Percentiles rank a stretch among this genome's conserved stretches.
Evolutionary conservation across 2,329 filamentous ascomycete genomes (phyloP).

Genomic region (Arthrobotrys conoides): DNA sequence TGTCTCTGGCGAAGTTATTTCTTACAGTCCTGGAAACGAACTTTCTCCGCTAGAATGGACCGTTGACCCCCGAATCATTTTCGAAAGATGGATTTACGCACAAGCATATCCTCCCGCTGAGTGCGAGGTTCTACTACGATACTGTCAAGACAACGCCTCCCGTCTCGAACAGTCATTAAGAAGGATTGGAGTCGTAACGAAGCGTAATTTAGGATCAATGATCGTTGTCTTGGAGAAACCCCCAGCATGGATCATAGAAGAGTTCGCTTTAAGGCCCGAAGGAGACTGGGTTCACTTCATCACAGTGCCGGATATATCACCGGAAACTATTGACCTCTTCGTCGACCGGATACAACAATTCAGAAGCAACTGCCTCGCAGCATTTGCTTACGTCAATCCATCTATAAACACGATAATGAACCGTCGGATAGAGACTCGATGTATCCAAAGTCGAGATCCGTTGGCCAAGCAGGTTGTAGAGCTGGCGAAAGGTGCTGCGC

Average conservation of each 20-base stretch:
- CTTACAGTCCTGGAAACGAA: constrained; percentile 10
- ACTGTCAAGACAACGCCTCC: constrained; percentile 29
- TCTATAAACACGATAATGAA: constrained; percentile 9
- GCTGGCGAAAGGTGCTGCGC: neutral
- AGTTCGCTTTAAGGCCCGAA: constrained; percentile 38
- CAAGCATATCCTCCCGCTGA: constrained; percentile 24
- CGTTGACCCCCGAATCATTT: constrained; percentile 46
- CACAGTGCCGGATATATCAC: constrained; percentile 37
- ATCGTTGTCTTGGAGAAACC: constrained; percentile 42
- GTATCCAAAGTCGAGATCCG: constrained; percentile 12
- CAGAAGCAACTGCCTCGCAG: constrained; percentile 4
- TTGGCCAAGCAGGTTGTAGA: constrained; percentile 4
- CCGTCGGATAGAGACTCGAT: neutral
- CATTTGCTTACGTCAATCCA: constrained; percentile 25
- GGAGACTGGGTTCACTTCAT: constrained; percentile 55
- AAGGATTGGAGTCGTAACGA: constrained; percentile 24
- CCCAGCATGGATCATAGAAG: constrained; percentile 46
- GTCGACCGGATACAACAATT: neutral
- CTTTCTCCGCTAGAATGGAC: constrained; percentile 20
- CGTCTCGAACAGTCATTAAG: neutral
- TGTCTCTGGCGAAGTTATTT: constrained; percentile 38
- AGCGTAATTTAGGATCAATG: constrained; percentile 8
- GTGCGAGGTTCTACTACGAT: neutral
- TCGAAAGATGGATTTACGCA: constrained; percentile 43
- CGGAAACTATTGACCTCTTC: constrained; percentile 33